Evolutionary conservation across 768 basidiomycete species (phyloP), one percentile per base, ranked within the genome.

Genomic region (Cystofilobasidium ferigula): DNA sequence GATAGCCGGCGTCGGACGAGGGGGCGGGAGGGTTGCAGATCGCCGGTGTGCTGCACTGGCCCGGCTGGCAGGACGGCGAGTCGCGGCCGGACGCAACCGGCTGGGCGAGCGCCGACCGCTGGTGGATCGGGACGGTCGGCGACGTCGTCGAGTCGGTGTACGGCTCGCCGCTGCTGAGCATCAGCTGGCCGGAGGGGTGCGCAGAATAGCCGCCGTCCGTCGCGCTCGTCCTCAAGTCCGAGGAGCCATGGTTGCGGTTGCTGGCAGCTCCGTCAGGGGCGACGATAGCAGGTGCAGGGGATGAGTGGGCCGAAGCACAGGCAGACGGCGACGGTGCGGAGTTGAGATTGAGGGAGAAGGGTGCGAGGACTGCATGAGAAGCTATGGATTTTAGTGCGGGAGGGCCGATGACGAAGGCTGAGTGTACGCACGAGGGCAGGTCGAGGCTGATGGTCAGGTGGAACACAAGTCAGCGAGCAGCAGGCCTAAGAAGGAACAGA

Each of bases 241-340:
- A 40, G 26, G 40, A 38, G 38, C 20, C 20, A 38, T 63, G 30
- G 51, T 30, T 42, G 24, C 16, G 30, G 51, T 30, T 42, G 24
- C 16, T 24, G 2, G 51, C 40, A 34, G 62, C 22, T 8, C 26
- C 35, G 2, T 47, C 35, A 4, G 38, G 28, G 32, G 53, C 35
- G 61, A 51, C 34, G 26, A 18, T 34, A 32, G 32, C 22, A 57
- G 35, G 61, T 28, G 34, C 22, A 10, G 63, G 63, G 22, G 63
- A 57, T 3, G 63, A 43, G 43, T 64, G 63, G 26, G 63, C 63
- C 2, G 63, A 57, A 10, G 63, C 63, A 20, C 63, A 64, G 20
- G 63, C 63, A 16, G 53, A 57, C 14, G 63, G 42, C 26, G 63
- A 64, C 32, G 54, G 63, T n/a, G 36, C 53, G n/a, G 30, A 28